phyloP scores from a whole-genome alignment of 495 filamentous ascomycete genomes.

The Aspergillus steynii region DNA sequence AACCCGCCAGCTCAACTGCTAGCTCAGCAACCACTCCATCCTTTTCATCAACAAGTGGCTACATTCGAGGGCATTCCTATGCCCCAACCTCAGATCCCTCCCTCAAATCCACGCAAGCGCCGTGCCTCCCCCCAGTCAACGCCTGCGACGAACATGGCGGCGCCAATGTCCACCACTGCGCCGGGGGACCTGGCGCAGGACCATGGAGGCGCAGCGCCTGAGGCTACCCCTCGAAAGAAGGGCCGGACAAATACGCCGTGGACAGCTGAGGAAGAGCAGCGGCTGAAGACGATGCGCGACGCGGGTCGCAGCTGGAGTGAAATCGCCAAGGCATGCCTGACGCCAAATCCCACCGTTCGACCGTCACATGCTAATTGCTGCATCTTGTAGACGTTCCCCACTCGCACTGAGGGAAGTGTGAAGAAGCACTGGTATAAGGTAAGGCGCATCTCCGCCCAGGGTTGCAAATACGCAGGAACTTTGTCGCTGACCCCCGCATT shows the following conservation, averaged over 20 bases:
- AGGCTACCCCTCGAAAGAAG: conserved; percentile 75
- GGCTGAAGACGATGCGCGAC: conserved; percentile 91
- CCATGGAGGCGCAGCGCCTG: conserved; percentile 32
- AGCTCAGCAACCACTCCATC: conserved; percentile 46
- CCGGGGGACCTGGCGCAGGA: conserved; percentile 33
- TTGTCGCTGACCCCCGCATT: conserved; percentile 26
- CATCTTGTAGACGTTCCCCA: conserved; percentile 75
- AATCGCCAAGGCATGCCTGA: conserved; percentile 78
- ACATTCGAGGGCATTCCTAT: conserved; percentile 45
- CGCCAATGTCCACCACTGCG: conserved; percentile 26
- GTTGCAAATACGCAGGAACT: conserved; percentile 12
- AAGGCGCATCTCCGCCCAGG: conserved; percentile 20
- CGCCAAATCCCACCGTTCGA: conserved; percentile 4
- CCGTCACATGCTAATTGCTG: conserved; percentile 26
- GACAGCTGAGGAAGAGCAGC: conserved; percentile 91
- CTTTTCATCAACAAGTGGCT: conserved; percentile 37
- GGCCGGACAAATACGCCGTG: conserved; percentile 96
- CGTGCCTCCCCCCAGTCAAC: conserved; percentile 40
- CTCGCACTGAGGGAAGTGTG: conserved; percentile 91
- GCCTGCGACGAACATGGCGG: conserved; percentile 37
- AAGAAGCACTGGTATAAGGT: conserved; percentile 99
- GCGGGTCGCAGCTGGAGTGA: conserved; percentile 93
- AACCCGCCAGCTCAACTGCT: conserved; percentile 42
- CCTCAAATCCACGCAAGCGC: conserved; percentile 47
- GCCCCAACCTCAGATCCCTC: conserved; percentile 36